A percentile compares a stretch with the other conserved stretches of the same genome.
Conservation (phyloP, 306 rosid genomes). For the Citrullus colocynthis region DNA sequence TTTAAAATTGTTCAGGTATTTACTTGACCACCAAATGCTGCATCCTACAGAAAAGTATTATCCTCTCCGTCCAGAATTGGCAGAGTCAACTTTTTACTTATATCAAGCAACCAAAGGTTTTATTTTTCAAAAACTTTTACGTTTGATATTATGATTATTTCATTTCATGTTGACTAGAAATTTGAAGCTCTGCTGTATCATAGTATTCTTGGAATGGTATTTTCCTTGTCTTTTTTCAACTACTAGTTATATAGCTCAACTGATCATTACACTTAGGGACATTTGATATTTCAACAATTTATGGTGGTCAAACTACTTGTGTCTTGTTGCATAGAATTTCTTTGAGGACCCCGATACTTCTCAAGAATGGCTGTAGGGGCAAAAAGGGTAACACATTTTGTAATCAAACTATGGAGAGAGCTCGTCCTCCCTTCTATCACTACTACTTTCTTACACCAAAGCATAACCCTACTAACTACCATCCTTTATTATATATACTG, state of each 20-base stretch:
- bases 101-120: slow-evolving; percentile 96
- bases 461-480: no score
- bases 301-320: neutral
- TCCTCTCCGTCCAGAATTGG: slow-evolving; percentile 95
- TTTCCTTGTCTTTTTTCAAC: neutral
- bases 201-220: neutral
- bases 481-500: no score
- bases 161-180: neutral
- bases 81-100: slow-evolving; percentile 92
- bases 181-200: neutral
- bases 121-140: neutral
- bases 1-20: slow-evolving; percentile 52
- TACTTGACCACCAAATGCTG: slow-evolving; percentile 85
- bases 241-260: neutral
- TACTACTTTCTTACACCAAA: no score
- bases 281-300: neutral
- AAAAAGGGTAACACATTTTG: no score
- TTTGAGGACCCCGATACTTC: no score
- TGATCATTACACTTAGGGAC: neutral
- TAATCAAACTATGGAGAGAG: no score
- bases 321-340: neutral
- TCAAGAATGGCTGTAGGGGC: no score
- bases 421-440: no score
- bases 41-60: slow-evolving; percentile 95
- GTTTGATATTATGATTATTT: neutral